Evolutionary conservation across 768 basidiomycete genomes (phyloP).

Genomic region (Pleurotus eryngii): DNA sequence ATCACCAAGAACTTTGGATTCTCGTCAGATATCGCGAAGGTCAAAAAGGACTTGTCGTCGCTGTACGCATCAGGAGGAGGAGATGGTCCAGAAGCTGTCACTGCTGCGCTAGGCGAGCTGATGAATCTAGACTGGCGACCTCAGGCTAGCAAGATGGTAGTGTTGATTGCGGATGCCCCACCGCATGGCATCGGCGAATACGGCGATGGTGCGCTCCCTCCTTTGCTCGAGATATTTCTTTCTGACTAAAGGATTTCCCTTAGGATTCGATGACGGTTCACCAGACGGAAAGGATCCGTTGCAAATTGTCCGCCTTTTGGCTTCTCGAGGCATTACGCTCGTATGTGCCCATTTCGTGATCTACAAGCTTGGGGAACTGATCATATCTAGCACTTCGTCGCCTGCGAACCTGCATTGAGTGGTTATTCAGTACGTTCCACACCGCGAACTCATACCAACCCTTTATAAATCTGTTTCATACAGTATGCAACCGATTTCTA

Average conservation of each 20-base stretch:
- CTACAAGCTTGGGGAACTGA: conserved; percentile 7
- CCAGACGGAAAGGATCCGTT: conserved; percentile 93
- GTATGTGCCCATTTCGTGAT: conserved; percentile 40
- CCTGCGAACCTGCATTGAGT: conserved; percentile 94
- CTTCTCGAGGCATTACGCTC: conserved; percentile 83
- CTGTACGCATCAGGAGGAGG: conserved; percentile 90
- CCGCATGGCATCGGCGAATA: conserved; percentile 98
- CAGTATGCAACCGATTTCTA: conserved; percentile 94
- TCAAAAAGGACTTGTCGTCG: conserved; percentile 78
- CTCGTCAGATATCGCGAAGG: conserved; percentile 84
- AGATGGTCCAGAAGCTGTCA: conserved; percentile 96
- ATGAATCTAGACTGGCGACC: conserved; percentile 89
- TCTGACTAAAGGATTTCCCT: conserved; percentile 10
- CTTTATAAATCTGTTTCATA: conserved; percentile 5
- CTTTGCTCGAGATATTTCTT: conserved; percentile 12
- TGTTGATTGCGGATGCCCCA: conserved; percentile 95
- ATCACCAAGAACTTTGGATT: conserved; percentile 93
- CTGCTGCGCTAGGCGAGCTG: conserved; percentile 85
- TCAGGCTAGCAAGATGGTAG: conserved; percentile 90
- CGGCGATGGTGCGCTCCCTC: conserved; percentile 69
- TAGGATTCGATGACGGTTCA: conserved; percentile 91
- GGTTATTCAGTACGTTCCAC: conserved; percentile 72
- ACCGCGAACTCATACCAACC: not conserved
- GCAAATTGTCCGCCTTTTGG: conserved; percentile 85
- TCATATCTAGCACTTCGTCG: conserved; percentile 85